Base-by-base conservation (phyloP, 1,139 yeast species). In the Arxiozyma slooffiae region DNA sequence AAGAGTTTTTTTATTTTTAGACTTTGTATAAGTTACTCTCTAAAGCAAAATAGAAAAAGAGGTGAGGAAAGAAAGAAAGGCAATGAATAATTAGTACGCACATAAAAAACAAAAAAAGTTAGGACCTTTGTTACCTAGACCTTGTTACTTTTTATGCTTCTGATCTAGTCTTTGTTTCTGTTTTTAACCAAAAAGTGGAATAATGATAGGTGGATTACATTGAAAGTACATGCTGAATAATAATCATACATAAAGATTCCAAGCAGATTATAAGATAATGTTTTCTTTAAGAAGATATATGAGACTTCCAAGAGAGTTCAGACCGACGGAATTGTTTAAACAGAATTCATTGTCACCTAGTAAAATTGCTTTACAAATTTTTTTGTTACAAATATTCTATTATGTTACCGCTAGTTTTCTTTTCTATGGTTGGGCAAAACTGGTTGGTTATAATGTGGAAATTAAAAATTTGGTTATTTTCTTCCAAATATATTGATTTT, bases 401-500 rank as follows among this genome's bases (percentile, higher is more conserved):
- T 85, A 85, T 60, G 58, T 77, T 17, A 76, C 84, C 2, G 90
- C 90, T 4, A 62, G 76, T 2, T 60, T 80, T 3, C 68, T 81
- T 30, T 81, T 83, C 59, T 80, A 73, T 54, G 63, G 78, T 16
- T 76, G 81, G 51, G 77, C 86, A 1, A 71, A 75, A 48, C 62
- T 85, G 18, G 73, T 80, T 43, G 92, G 92, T 0, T 78, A 81
- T 59, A 77, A 75, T 36, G 82, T 86, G 67, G 64, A 81, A 17
- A 77, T 63, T 30, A 53, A 52, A 24, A 54, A 73, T 44, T n/a
- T 83, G 94, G 82, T 72, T 89, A n/a, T 85, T 89, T 59, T 82
- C 87, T 56, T 89, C 96, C 95, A 79, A 80, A 56, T 70, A 79
- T 41, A 79, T 90, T 3, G 75, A 88, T 11, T 73, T 81, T 57